Evolutionary conservation across 1,139 yeast genomes (phyloP), one percentile per base, ranked within the genome.

Genomic region (Blastobotrys ciferrii): DNA sequence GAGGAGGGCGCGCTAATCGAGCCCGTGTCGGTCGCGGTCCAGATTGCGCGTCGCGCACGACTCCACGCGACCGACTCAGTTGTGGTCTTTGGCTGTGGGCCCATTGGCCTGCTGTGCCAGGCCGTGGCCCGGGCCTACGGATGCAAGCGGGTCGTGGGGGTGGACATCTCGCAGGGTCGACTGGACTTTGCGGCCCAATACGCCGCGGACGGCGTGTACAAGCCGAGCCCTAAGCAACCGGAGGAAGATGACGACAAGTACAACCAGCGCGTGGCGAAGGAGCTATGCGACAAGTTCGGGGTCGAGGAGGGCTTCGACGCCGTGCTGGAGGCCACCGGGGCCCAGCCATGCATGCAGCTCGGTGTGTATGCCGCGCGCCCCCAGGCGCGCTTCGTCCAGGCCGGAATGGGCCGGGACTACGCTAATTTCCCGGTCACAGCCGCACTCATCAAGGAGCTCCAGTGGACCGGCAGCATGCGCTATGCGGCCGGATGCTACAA

Each of bases 1-100:
- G 96, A 87, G 65, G 83, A 86, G 69, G 96, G 95, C 53, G 96
- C 96, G 1, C 68, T 87, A 64, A 86, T 84, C 32, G 96, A 88
- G 70, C 96, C 96, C 32, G 72, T 88, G 60, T 76, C 87, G 25
- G 96, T 88, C 42, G 96, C 87, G 37, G 89, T 88, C 6, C 95
- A 87, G 61, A 89, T 91, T 3, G 75, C 81, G 52, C 83, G 81
- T 65, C 73, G 81, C 48, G 87, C 84, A 12, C 74, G 73, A 32
- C 71, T 84, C 49, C 73, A 69, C 36, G 81, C 84, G 56, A 94
- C 92, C 52, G 89, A 85, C 53, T 71, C 75, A n/a, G 87, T 83
- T 18, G 82, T 81, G 38, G 86, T 88, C 1, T 83, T 84, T 58
- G 96, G 96, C 43, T 95, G 95, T 32, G 96, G 96, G 12, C 96